Evolutionary conservation across 1,284 basidiomycete species (phyloP).

Genomic region (Boletus semigastroideus): DNA sequence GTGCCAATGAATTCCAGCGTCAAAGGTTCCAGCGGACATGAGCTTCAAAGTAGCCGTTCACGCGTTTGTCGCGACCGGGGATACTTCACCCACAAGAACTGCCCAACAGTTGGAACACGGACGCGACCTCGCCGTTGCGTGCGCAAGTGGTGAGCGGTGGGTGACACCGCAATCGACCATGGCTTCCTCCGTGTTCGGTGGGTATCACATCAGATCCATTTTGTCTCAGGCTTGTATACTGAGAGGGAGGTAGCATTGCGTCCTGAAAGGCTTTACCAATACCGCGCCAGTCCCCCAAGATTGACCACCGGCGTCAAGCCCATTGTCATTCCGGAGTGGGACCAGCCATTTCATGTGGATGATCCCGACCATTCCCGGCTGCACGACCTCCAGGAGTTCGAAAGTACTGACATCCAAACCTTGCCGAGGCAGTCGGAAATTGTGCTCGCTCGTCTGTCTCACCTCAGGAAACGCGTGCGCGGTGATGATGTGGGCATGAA

Average conservation of each 20-base stretch:
- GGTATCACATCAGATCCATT: conserved; percentile 7
- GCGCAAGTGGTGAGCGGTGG: conserved; percentile 17
- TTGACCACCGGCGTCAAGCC: neutral
- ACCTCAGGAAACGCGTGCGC: conserved; percentile 14
- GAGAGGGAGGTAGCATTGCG: conserved; percentile 18
- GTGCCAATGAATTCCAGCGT: conserved; percentile 3
- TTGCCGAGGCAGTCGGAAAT: neutral
- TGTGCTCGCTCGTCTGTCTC: neutral
- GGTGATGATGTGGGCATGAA: conserved; percentile 8
- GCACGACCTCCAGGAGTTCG: conserved; percentile 44
- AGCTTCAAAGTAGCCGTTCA: conserved; percentile 22
- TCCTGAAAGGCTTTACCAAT: conserved; percentile 23
- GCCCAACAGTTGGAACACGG: conserved; percentile 17
- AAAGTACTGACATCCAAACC: conserved; percentile 25
- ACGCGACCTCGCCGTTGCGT: conserved; percentile 17
- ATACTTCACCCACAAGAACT: neutral
- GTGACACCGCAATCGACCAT: conserved; percentile 12
- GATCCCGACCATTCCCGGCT: conserved; percentile 37
- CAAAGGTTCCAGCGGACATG: conserved; percentile 2
- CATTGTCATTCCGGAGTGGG: conserved; percentile 39
- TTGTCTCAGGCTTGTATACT: conserved; percentile 7
- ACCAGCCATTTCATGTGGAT: conserved; percentile 22
- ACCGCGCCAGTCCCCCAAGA: conserved; percentile 21
- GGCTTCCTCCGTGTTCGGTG: conserved; percentile 24
- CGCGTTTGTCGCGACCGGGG: conserved; percentile 17